Base-by-base conservation (phyloP, 441 rosid species). In the Eruca vesicaria region DNA sequence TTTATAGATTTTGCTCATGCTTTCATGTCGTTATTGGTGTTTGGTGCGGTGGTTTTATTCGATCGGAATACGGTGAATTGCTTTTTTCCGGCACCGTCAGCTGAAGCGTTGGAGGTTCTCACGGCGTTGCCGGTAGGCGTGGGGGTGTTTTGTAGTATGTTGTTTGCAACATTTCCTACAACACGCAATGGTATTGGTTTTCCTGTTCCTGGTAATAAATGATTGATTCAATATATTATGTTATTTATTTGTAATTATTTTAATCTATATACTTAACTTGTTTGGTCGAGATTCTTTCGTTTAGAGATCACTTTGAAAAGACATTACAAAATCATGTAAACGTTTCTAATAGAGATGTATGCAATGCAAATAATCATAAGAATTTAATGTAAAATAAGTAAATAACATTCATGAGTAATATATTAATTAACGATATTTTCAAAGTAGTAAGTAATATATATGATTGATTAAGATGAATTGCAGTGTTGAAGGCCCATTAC, bases 181-280 rank as follows among this genome's bases (percentile, higher is more conserved):
- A 82, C 78, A 68, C 97, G 98, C 69, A 93, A 91, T 66, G 99
- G 99, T 55, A 86, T 95, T 67, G 99, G 99, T 52, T 93, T 95
- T 50, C 97, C 99, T 31, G 35, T 45, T 63, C 52, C 81, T 43
- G 16, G 50, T 65, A 58, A 77, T 58, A 64, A 77, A 71, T 64
- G 56, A 76, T 58, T n/a, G n/a, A n/a, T 16, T 66, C 12, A 12
- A 6, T 32, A 18, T 61, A 11, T 18, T 15, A 15, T 57, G n/a
- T 43, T 21, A 26, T 41, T 15, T 26, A 14, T 61, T 57, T 60
- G 36, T 33, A 26, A 16, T 7, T 8, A 9, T 1, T 29, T 35
- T 50, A 56, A 45, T 66, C 14, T 33, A 5, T 60, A 5, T 29
- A 36, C 69, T 63, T 61, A 52, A 75, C 65, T 53, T 68, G 59